phyloP scores from a whole-genome alignment of 2,329 filamentous ascomycete genomes.

The Alternaria arbusti region DNA sequence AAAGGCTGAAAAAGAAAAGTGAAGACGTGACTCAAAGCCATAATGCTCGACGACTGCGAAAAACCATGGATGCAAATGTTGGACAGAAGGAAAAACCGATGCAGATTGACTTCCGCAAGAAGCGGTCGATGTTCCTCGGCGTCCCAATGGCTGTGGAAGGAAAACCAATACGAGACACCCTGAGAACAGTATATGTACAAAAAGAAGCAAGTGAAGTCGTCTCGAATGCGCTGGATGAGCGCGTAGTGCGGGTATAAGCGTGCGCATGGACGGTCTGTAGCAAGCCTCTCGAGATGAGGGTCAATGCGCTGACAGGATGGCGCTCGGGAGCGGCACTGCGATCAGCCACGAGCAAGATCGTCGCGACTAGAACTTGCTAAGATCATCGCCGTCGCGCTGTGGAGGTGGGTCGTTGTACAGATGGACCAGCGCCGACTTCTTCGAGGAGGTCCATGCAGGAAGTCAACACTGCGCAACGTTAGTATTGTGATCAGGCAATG shows the following conservation, averaged over 20 bases:
- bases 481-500: constrained; percentile 1
- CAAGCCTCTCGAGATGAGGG: constrained; percentile 16
- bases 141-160: constrained; percentile 21
- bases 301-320: constrained; percentile 21
- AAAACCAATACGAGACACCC: constrained; percentile 22
- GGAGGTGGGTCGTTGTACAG: constrained; percentile 38
- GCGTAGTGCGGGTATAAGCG: constrained; percentile 19
- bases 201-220: constrained; percentile 19
- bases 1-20: constrained; percentile 23
- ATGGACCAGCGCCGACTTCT: constrained; percentile 42
- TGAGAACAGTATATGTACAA: constrained; percentile 38
- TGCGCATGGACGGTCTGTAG: constrained; percentile 5
- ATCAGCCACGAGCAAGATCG: constrained; percentile 20
- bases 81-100: constrained; percentile 16
- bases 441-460: constrained; percentile 63
- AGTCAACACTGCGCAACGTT: constrained; percentile 54
- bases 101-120: constrained; percentile 19
- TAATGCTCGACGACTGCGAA: constrained; percentile 1
- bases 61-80: constrained; percentile 11
- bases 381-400: constrained; percentile 45
- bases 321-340: constrained; percentile 17
- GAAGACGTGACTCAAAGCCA: constrained; percentile 6
- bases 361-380: constrained; percentile 8
- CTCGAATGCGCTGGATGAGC: constrained; percentile 8
- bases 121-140: constrained; percentile 15